phyloP scores from a whole-genome alignment of 2,329 filamentous ascomycete species.

The Aspergillus versicolor region DNA sequence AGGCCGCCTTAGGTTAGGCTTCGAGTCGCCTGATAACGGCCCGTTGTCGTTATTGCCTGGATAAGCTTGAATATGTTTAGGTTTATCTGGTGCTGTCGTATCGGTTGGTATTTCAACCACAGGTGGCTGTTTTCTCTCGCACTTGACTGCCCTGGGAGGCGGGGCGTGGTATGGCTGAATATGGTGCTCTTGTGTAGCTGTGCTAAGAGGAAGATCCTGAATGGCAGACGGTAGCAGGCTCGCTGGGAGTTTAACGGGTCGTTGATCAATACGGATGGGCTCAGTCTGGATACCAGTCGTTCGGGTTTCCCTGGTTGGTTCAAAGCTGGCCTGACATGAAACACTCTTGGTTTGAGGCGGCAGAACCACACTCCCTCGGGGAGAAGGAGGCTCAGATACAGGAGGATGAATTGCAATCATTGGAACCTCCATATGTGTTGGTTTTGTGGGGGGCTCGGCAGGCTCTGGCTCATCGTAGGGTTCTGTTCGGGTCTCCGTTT shows the following conservation, averaged over 20 bases:
- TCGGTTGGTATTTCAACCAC: constrained; percentile 34
- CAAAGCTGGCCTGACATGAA: constrained; percentile 71
- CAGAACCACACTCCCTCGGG: constrained; percentile 70
- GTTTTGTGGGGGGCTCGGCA: constrained; percentile 13
- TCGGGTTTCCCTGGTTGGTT: constrained; percentile 46
- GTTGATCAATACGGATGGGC: constrained; percentile 79
- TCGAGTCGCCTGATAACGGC: constrained; percentile 60
- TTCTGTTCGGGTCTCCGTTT: constrained; percentile 32
- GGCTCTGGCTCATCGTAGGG: constrained; percentile 15
- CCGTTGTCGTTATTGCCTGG: constrained; percentile 80
- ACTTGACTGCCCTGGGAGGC: constrained; percentile 34
- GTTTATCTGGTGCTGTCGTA: constrained; percentile 19
- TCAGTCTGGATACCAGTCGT: constrained; percentile 79
- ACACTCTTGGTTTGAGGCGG: constrained; percentile 79
- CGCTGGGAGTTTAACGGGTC: constrained; percentile 70
- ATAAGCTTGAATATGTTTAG: constrained; percentile 63
- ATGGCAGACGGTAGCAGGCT: constrained; percentile 80
- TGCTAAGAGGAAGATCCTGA: constrained; percentile 47
- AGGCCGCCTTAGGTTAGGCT: constrained; percentile 64
- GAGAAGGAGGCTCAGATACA: constrained; percentile 76
- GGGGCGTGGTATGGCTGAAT: constrained; percentile 36
- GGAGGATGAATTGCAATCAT: constrained; percentile 92
- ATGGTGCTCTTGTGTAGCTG: constrained; percentile 23
- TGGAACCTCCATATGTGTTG: constrained; percentile 59
- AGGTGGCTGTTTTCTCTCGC: constrained; percentile 26